phyloP scores from a whole-genome alignment of 306 rosid genomes.

The Prunus fruticosa region DNA sequence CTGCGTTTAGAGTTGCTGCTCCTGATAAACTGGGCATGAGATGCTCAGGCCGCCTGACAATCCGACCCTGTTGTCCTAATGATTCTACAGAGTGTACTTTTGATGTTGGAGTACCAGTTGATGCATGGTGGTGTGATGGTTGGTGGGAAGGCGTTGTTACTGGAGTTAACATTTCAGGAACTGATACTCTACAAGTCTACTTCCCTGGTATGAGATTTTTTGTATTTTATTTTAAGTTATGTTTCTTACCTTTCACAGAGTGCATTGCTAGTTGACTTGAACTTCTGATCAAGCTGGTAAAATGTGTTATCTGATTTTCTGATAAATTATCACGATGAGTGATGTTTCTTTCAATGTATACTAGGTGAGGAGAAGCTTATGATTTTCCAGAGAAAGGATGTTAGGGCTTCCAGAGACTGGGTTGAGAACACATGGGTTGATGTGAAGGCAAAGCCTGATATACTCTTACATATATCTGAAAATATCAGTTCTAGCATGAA shows the following conservation, averaged over 20 bases:
- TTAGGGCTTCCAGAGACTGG: constrained; percentile 72
- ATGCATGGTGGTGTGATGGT: constrained; percentile 82
- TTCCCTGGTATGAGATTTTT: constrained; percentile 50
- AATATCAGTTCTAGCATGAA: constrained; percentile 25
- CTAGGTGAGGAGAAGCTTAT: constrained; percentile 62
- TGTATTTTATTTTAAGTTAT: not conserved
- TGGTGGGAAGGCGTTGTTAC: constrained; percentile 89
- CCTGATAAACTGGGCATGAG: constrained; percentile 71
- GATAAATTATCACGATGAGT: constrained; percentile 20
- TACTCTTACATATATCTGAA: constrained; percentile 41
- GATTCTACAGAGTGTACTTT: constrained; percentile 20
- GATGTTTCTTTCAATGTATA: constrained; percentile 27
- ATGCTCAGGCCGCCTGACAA: constrained; percentile 62
- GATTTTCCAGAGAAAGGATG: constrained; percentile 35
- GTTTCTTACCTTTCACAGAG: constrained; percentile 1
- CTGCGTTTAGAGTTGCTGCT: constrained; percentile 57
- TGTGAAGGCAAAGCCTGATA: constrained; percentile 45
- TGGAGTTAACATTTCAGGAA: constrained; percentile 39
- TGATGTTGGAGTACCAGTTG: constrained; percentile 68
- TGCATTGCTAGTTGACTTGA: constrained; percentile 14
- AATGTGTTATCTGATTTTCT: constrained; percentile 11
- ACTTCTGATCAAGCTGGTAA: constrained; percentile 18
- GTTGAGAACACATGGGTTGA: constrained; percentile 59
- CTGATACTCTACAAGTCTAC: constrained; percentile 56
- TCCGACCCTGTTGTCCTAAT: constrained; percentile 58